Evolutionary conservation across 192 early-diverging fungal species (phyloP).

Genomic region (Pilobolus umbonatus): DNA sequence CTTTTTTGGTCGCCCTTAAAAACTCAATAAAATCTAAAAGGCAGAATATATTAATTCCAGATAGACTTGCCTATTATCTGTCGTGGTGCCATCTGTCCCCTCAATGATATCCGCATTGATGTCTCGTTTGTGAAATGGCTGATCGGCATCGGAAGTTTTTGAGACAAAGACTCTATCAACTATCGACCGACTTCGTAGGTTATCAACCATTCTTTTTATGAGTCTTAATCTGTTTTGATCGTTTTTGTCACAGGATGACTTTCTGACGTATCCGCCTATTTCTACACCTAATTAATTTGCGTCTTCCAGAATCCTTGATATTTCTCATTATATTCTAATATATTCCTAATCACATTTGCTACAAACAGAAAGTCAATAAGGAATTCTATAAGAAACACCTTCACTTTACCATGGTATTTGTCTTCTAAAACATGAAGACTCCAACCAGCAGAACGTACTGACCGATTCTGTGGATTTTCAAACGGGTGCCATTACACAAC

Average conservation of each 20-base stretch:
- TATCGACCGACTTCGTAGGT: neutral
- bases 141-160: neutral
- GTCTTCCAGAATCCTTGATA: no score
- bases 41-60: no score
- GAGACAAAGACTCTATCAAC: constrained; percentile 1
- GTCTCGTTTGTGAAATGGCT: no score
- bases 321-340: no score
- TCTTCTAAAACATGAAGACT: constrained; percentile 7
- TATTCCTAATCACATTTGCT: neutral
- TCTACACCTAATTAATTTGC: no score
- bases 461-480: no score
- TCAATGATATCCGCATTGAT: no score
- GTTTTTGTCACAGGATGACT: neutral
- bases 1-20: neutral
- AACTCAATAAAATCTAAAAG: neutral
- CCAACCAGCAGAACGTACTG: no score
- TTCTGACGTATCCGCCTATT: neutral
- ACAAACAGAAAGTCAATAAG: constrained; percentile 10
- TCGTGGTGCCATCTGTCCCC: no score
- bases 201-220: neutral
- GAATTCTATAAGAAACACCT: constrained; percentile 3
- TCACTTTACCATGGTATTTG: constrained; percentile 8
- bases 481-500: no score
- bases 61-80: no score
- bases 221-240: neutral